Evolutionary conservation across 176 grass and related monocot species (phyloP).

Genomic region (Ananas comosus): DNA sequence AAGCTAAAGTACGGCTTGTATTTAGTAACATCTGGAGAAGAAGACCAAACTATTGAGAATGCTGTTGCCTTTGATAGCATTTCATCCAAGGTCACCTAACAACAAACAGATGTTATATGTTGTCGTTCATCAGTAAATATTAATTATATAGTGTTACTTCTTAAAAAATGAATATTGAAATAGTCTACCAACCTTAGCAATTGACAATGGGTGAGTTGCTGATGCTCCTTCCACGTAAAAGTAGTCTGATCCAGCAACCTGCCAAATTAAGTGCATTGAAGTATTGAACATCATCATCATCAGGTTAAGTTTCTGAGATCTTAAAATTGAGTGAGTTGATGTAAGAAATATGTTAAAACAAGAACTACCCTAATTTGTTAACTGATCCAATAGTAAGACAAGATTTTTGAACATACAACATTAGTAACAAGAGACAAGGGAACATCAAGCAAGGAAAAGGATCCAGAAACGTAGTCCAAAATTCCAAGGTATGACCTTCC

Average conservation of each 20-base stretch:
- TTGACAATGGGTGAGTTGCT: no score
- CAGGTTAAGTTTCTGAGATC: no score
- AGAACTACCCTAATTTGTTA: no score
- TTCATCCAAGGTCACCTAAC: constrained; percentile 59
- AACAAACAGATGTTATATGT: not conserved
- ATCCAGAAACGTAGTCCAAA: constrained; percentile 51
- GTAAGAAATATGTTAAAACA: no score
- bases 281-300: no score
- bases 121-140: constrained; percentile 11
- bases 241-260: no score
- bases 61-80: constrained; percentile 35
- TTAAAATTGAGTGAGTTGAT: no score
- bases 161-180: no score
- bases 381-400: no score
- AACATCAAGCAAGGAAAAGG: constrained; percentile 60
- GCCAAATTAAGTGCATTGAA: no score
- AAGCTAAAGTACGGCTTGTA: constrained; percentile 57
- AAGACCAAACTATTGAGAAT: constrained; percentile 85
- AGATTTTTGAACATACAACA: constrained; percentile 41
- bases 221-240: no score
- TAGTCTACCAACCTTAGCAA: no score
- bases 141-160: not conserved
- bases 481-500: constrained; percentile 82
- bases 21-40: constrained; percentile 41
- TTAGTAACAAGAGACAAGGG: constrained; percentile 65